Evolutionary conservation across 768 basidiomycete genomes (phyloP), one percentile per base, ranked within the genome.

Genomic region (Tylopilus sp.): DNA sequence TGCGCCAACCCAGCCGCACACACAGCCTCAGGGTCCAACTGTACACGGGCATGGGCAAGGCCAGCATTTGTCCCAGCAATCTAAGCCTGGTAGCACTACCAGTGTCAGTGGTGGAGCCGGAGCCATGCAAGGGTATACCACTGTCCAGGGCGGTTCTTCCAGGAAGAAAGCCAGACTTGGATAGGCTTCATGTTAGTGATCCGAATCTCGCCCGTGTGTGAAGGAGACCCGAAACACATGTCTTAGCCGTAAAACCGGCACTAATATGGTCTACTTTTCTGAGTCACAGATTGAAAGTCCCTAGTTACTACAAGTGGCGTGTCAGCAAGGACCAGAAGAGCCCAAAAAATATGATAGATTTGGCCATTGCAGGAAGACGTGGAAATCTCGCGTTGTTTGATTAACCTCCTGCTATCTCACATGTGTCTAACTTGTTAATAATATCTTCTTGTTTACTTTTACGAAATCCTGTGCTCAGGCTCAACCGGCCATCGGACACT

Each of bases 131-230:
- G 66, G 63, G 20, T 68, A 71, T 31, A 53, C 48, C 33, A 52
- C 69, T 21, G 58, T 57, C 33, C 67, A 69, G 41, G 71, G 71
- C 31, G 72, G 70, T 44, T 65, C 73, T 33, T 71, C 70, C 44
- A 75, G 81, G 68, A 86, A 86, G 72, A 86, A 85, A 63, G 71
- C 79, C 23, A 75, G 83, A 60, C 59, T 85, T 41, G 77, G 76
- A 41, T 82, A 57, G 68, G 22, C 28, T n/a, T 28, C 39, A 39
- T 52, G 8, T 35, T 8, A 18, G n/a, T 39, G 20, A 39, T 39
- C 38, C 10, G 38, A 21, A 20, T 39, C 18, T 38, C 20, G 36
- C n/a, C n/a, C 17, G 36, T 38, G 33, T 35, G 36, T 38, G 36
- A 31, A 31, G 2, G 31, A 28, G 6, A 3, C 31, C 11, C 2